These are phyloP conservation scores for Vitis cinerea DNA, from an alignment of 164 flowering plant species.

Conservation along the genomic window DNA sequence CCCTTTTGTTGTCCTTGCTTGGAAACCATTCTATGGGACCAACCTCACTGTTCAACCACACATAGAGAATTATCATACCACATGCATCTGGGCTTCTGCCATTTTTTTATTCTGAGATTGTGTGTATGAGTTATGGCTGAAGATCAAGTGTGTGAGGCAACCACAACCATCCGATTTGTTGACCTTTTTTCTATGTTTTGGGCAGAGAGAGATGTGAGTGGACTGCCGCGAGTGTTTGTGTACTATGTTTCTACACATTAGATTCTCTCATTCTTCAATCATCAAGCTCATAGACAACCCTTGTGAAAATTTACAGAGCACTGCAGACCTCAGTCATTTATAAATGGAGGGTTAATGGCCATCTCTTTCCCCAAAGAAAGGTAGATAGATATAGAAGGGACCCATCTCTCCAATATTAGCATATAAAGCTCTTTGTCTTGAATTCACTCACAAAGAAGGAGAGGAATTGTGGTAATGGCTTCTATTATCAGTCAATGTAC, in stretches of 20 bases:
- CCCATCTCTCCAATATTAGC: too few species aligned
- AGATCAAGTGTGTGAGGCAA: not conserved
- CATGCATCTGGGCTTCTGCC: too few species aligned
- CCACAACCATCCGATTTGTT: not conserved
- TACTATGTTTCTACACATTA: not conserved
- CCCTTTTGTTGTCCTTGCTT: too few species aligned
- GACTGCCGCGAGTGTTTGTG: not conserved
- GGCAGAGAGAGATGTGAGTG: too few species aligned
- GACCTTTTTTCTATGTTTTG: not conserved
- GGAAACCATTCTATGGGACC: too few species aligned
- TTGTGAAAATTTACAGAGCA: not conserved
- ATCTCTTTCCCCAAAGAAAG: not conserved
- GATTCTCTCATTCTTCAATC: slow-evolving; percentile 2
- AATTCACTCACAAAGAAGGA: not conserved
- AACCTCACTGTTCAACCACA: too few species aligned
- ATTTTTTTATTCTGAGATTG: too few species aligned
- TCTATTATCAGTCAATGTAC: slow-evolving; percentile 9
- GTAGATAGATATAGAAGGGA: slow-evolving; percentile 5
- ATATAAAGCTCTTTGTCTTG: not conserved
- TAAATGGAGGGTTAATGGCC: not conserved
- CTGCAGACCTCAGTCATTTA: not conserved
- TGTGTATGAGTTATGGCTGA: too few species aligned
- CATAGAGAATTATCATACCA: too few species aligned
- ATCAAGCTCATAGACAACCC: not conserved
- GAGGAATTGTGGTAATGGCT: slow-evolving; percentile 9